Percentiles rank a stretch among this genome's conserved stretches.
These are phyloP conservation scores for Chlamydomonas reinhardtii DNA, from an alignment of 163 green algal genomes.

Conservation along the genomic window DNA sequence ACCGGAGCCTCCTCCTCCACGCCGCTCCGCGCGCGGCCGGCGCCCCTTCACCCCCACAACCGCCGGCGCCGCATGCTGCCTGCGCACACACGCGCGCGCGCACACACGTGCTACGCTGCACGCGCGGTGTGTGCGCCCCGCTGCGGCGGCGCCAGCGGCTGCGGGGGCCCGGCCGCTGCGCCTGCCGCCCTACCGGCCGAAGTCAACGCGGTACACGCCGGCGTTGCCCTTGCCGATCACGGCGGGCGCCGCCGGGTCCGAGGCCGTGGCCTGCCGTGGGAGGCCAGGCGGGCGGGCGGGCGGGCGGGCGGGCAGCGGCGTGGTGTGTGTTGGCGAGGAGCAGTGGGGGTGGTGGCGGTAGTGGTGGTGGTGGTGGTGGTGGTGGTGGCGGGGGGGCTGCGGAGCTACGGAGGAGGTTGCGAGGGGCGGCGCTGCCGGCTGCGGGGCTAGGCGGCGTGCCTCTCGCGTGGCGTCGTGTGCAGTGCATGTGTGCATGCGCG, in stretches of 20 bases:
- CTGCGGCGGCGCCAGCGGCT: not conserved
- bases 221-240: constrained; percentile 49
- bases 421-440: no score
- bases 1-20: no score
- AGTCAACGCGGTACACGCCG: constrained; percentile 35
- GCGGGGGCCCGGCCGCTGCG: no score
- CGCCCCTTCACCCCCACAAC: no score
- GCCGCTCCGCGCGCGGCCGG: no score
- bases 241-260: not conserved
- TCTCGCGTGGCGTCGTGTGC: no score
- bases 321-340: not conserved
- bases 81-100: no score
- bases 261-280: constrained; percentile 37
- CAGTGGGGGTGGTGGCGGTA: no score
- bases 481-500: not conserved
- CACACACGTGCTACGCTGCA: not conserved
- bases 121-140: no score
- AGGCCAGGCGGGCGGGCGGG: not conserved
- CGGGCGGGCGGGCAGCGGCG: not conserved
- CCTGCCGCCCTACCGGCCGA: not conserved
- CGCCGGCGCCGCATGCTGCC: not conserved
- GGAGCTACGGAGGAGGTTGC: no score
- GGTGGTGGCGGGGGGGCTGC: no score
- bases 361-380: not conserved
- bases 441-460: no score